A percentile compares a stretch with the other conserved stretches of the same genome.
Evolutionary conservation across 306 rosid genomes (phyloP).

Genomic region (Casuarina equisetifolia): DNA sequence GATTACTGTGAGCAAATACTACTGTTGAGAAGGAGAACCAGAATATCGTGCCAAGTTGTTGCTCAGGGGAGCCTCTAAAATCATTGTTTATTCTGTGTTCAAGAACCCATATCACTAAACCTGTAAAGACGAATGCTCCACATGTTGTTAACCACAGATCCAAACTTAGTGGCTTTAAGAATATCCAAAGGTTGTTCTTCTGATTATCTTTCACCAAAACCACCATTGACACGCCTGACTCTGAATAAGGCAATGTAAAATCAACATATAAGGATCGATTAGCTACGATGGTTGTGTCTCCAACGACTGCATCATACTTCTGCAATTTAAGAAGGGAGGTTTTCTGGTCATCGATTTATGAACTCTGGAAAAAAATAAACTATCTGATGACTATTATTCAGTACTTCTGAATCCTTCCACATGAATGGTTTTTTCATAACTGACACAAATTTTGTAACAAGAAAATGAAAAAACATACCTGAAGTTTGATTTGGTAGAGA

Average conservation of each 20-base stretch:
- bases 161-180: conserved; percentile 44
- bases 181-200: conserved; percentile 39
- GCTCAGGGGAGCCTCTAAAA: conserved; percentile 23
- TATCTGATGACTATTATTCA: too few relatives aligned
- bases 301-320: conserved; percentile 40
- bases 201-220: conserved; percentile 28
- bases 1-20: conserved; percentile 43
- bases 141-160: conserved; percentile 40
- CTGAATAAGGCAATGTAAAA: conserved; percentile 42
- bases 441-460: not conserved
- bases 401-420: too few relatives aligned
- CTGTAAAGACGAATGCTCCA: conserved; percentile 30
- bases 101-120: conserved; percentile 36
- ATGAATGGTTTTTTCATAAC: too few relatives aligned
- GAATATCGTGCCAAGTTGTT: conserved; percentile 32
- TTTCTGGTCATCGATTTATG: not conserved
- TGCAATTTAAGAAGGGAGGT: not conserved
- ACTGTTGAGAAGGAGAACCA: conserved; percentile 48
- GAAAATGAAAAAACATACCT: conserved; percentile 2
- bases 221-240: conserved; percentile 45
- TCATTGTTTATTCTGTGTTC: conserved; percentile 38
- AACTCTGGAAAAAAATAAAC: not conserved
- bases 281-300: conserved; percentile 46
- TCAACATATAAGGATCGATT: conserved; percentile 34
- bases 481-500: conserved; percentile 4